phyloP scores from a whole-genome alignment of 768 basidiomycete genomes.

The Nevesoporus exiguus region DNA sequence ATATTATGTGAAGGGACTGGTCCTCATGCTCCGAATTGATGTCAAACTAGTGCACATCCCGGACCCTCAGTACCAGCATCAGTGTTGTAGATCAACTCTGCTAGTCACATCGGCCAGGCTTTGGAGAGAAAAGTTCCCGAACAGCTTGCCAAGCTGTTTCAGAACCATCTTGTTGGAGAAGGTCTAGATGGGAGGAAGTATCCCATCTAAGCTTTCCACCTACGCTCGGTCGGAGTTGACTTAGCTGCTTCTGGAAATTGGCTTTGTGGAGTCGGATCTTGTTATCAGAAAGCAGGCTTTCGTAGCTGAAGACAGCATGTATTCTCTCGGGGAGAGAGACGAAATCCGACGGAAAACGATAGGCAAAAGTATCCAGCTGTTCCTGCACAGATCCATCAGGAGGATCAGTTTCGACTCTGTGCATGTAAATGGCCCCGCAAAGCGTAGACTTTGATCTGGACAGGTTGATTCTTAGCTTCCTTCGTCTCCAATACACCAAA shows the following conservation, averaged over 20 bases:
- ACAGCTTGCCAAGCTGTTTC: neutral
- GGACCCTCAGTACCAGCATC: no score
- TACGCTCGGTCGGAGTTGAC: no score
- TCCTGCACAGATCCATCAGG: neutral
- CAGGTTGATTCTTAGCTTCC: neutral
- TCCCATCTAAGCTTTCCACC: neutral
- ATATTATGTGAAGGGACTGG: no score
- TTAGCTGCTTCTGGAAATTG: neutral
- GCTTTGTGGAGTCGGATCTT: neutral
- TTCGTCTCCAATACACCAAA: neutral
- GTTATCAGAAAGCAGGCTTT: rapidly evolving
- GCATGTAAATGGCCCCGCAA: conserved; percentile 16
- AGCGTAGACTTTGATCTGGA: conserved; percentile 8
- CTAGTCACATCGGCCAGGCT: no score
- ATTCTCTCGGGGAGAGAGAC: neutral
- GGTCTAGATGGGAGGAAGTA: neutral
- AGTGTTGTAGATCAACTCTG: no score
- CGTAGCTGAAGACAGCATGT: conserved; percentile 9
- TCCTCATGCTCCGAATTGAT: no score
- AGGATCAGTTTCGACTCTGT: conserved; percentile 7
- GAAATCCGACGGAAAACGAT: conserved; percentile 5
- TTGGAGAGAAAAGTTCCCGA: neutral
- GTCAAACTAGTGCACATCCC: no score
- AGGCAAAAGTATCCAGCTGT: conserved; percentile 8
- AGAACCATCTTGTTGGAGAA: neutral